Base-by-base conservation (phyloP, 139 green algal species). In the Pleodorina starrii region DNA sequence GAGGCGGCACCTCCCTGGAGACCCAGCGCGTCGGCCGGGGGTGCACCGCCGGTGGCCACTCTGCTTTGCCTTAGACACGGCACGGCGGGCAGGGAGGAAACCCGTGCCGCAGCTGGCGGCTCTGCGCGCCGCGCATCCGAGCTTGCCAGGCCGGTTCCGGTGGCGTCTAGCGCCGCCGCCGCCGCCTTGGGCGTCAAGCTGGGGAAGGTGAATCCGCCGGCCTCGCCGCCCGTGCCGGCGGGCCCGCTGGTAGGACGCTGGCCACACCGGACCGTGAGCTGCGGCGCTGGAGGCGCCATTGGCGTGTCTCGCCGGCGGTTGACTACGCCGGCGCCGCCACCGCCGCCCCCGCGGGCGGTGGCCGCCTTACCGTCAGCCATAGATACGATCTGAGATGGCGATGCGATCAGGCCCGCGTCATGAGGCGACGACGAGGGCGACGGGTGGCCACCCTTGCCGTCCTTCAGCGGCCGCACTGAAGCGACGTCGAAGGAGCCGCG, bases 191-290 rank as follows among this genome's bases (percentile, higher is more conserved):
- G 50, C 21, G 76, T 84, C 29, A 85, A 35, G 4, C 35, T 19
- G 2, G 78, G 78, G 78, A 85, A 85, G 0, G 78, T 71, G 36
- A 85, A 85, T 51, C 78, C 78, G 10, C 54, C 35, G 48, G 19
- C 48, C 5, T 5, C 35, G 76, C 32, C 32, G 19, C 32, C 48
- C 1, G 4, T 21, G n/a, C 23, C 43, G 27, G 16, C 7, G 12
- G 42, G 0, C 5, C 5, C 44, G 0, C 29, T 25, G 42, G 43
- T 11, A 46, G 46, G 21, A 17, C 29, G 27, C 12, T 44, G 44
- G 75, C 44, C n/a, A 44, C 75, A 83, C 14, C 48, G 44, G 9
- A 68, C 44, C 46, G 27, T 44, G 25, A n/a, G 75, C 44, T 66
- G 46, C 29, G 54, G 54, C 29, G n/a, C n/a, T n/a, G n/a, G n/a